phyloP scores from a whole-genome alignment of 2,329 filamentous ascomycete genomes.

The Fusarium liriodendri region DNA sequence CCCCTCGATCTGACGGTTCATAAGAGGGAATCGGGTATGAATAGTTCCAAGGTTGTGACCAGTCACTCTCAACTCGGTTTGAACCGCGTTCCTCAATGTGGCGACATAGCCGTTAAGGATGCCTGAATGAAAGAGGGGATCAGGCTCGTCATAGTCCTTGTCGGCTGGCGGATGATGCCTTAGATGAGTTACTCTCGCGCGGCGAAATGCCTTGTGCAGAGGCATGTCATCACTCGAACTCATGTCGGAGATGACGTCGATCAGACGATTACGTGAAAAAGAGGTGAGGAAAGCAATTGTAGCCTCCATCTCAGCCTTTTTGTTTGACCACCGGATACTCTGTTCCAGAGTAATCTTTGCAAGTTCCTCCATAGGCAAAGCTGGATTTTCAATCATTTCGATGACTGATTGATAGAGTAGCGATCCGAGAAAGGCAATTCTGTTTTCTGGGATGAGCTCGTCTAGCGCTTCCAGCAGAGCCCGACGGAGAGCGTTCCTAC shows the following conservation, averaged over 20 bases:
- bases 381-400: not conserved
- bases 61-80: not conserved
- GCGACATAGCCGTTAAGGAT: not conserved
- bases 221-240: not conserved
- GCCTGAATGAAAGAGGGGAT: not conserved
- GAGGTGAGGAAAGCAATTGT: not conserved
- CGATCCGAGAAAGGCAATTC: not conserved
- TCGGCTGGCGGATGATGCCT: not conserved
- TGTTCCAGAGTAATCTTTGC: not conserved
- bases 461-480: not conserved
- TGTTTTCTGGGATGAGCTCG: not conserved
- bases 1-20: not conserved
- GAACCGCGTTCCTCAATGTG: not conserved
- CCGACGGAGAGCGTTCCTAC: not conserved
- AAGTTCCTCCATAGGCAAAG: not conserved
- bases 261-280: not conserved
- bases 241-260: not conserved
- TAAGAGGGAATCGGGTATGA: not conserved
- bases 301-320: not conserved
- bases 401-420: not conserved
- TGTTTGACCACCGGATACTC: not conserved
- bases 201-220: not conserved
- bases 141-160: not conserved
- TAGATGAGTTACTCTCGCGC: not conserved
- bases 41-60: not conserved